These are phyloP conservation scores for Malus hybrid DNA, from an alignment of 331 rosid genomes.

Conservation along the genomic window DNA sequence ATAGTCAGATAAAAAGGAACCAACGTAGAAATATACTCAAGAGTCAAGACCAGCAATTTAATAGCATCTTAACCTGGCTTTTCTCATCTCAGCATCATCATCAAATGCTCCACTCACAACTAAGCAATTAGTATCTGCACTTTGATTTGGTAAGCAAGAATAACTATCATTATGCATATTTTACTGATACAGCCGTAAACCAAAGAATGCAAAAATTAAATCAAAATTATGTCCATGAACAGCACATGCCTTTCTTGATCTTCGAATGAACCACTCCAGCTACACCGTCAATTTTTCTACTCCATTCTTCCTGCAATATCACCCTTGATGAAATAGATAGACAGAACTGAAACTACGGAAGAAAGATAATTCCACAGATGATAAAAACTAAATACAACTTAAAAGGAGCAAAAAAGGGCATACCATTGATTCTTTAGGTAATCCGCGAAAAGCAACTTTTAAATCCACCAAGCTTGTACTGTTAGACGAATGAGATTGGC, in stretches of 20 bases:
- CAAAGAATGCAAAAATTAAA: background rate
- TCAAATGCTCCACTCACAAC: constrained; percentile 61
- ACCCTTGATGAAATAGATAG: constrained; percentile 10
- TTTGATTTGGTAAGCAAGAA: constrained; percentile 13
- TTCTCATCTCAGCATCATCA: constrained; percentile 64
- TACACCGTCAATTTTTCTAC: constrained; percentile 47
- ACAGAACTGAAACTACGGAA: constrained; percentile 1
- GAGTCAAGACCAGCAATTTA: constrained; percentile 14
- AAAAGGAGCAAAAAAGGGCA: constrained; percentile 25
- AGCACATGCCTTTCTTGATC: constrained; percentile 66
- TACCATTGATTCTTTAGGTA: constrained; percentile 58
- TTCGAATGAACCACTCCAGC: constrained; percentile 70
- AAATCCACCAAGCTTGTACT: constrained; percentile 57
- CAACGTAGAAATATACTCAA: constrained; percentile 1
- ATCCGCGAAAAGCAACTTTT: constrained; percentile 63
- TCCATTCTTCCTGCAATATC: constrained; percentile 70
- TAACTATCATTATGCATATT: background rate
- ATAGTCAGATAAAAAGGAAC: constrained; percentile 15
- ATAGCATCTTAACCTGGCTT: constrained; percentile 61
- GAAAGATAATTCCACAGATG: background rate
- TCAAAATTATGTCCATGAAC: constrained; percentile 4
- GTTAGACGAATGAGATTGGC: constrained; percentile 43
- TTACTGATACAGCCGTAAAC: background rate
- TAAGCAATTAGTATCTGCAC: constrained; percentile 84
- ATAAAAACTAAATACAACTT: background rate